A percentile compares a stretch with the other conserved stretches of the same genome.
Conservation (phyloP, 352 stramenopile genomes). For the Peronospora destructor region DNA sequence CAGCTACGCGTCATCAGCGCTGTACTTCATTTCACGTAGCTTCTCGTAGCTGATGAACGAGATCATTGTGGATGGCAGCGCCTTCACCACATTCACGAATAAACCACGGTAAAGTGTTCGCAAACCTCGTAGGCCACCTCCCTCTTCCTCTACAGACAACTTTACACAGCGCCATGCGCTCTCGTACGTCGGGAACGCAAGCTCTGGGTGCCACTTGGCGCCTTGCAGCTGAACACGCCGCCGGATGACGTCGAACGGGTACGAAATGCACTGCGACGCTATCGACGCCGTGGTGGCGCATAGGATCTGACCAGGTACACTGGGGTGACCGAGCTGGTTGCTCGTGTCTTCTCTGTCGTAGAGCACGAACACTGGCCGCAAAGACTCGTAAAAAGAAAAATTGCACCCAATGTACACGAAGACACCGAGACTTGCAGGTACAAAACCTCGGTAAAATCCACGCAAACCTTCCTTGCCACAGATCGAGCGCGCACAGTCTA, state of each 20-base stretch:
- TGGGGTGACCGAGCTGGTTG: slow-evolving; percentile 55
- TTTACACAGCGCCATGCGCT: slow-evolving; percentile 69
- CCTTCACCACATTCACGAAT: slow-evolving; percentile 67
- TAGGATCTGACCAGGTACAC: slow-evolving; percentile 69
- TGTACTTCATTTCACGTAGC: slow-evolving; percentile 47
- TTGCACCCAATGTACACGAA: slow-evolving; percentile 83
- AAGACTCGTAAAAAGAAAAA: slow-evolving; percentile 76
- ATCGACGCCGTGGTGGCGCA: slow-evolving; percentile 65
- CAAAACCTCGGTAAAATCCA: slow-evolving; percentile 75
- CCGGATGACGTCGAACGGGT: slow-evolving; percentile 76
- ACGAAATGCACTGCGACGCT: slow-evolving; percentile 64
- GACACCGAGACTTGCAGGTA: slow-evolving; percentile 56
- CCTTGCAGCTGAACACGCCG: slow-evolving; percentile 74
- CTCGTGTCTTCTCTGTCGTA: slow-evolving; percentile 58
- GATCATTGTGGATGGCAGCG: slow-evolving; percentile 60
- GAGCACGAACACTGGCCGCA: slow-evolving; percentile 72
- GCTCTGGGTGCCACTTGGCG: slow-evolving; percentile 42
- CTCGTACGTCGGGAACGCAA: slow-evolving; percentile 61
- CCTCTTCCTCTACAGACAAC: slow-evolving; percentile 38
- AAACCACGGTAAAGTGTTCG: slow-evolving; percentile 66
- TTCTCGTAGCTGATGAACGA: slow-evolving; percentile 82
- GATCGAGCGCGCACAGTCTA: slow-evolving; percentile 51
- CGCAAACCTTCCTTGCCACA: slow-evolving; percentile 36
- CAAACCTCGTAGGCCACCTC: slow-evolving; percentile 24
- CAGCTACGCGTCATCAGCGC: slow-evolving; percentile 29